Percentiles rank a stretch among this genome's conserved stretches.
These are phyloP conservation scores for Alternaria metachromatica DNA, from an alignment of 2,329 filamentous ascomycete genomes.

Conservation along the genomic window DNA sequence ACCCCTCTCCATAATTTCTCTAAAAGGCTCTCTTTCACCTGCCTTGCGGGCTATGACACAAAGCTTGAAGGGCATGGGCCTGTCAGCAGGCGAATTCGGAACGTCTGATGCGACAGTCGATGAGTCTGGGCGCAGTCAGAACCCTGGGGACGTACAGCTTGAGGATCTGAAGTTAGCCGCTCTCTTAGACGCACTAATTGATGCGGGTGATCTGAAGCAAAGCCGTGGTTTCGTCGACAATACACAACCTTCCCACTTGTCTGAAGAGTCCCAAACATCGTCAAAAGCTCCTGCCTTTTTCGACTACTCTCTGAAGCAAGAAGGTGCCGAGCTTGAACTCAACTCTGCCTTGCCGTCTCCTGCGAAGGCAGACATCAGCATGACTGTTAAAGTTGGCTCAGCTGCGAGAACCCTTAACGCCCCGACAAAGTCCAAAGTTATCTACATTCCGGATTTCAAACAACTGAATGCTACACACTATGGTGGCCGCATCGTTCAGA, in stretches of 20 bases:
- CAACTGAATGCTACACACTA: constrained; percentile 75
- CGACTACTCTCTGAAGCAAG: constrained; percentile 34
- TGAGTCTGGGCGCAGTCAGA: constrained; percentile 27
- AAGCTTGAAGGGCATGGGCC: constrained; percentile 21
- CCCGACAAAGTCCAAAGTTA: constrained; percentile 63
- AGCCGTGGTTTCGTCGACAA: constrained; percentile 17
- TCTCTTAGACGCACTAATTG: constrained; percentile 42
- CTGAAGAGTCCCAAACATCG: constrained; percentile 1
- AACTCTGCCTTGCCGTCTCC: constrained; percentile 28
- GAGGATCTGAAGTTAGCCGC: constrained; percentile 47
- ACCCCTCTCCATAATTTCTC: constrained; percentile 24
- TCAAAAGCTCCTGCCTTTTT: constrained; percentile 35
- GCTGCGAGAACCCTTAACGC: constrained; percentile 23
- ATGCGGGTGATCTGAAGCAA: constrained; percentile 42
- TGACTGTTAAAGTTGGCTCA: constrained; percentile 29
- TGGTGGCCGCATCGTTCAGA: constrained; percentile 71
- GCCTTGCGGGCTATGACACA: constrained; percentile 28
- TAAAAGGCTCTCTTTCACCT: constrained; percentile 11
- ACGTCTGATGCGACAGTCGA: constrained; percentile 18
- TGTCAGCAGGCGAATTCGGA: constrained; percentile 16
- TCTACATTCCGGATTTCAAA: constrained; percentile 81
- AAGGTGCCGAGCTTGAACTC: constrained; percentile 31
- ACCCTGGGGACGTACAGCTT: constrained; percentile 40
- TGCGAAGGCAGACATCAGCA: constrained; percentile 17
- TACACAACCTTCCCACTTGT: background rate